Conservation (phyloP, 164 flowering plant genomes). For the Brasenia schreberi region DNA sequence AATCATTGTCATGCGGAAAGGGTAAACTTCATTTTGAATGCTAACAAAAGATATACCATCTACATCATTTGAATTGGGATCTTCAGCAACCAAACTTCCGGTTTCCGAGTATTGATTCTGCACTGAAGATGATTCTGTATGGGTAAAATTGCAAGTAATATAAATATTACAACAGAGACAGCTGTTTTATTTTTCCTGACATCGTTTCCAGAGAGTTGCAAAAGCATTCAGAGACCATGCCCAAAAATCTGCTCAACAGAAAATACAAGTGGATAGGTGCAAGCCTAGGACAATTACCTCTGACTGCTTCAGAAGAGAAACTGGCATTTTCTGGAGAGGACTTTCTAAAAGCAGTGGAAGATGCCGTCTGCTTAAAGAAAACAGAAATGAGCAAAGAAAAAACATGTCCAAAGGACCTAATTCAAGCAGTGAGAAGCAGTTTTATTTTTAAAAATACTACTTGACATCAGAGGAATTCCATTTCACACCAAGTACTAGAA, state of each 20-base stretch:
- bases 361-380: constrained; percentile 22
- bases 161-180: no score
- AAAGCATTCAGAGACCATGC: no score
- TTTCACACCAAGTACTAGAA: neutral
- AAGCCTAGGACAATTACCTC: constrained; percentile 17
- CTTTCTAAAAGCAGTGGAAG: constrained; percentile 21
- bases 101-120: constrained; percentile 33
- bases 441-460: neutral
- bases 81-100: constrained; percentile 34
- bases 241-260: neutral
- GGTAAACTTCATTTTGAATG: neutral
- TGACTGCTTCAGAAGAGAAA: constrained; percentile 13
- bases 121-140: constrained; percentile 30
- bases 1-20: neutral
- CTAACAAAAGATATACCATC: constrained; percentile 28
- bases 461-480: neutral
- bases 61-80: constrained; percentile 21
- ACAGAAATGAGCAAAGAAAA: neutral
- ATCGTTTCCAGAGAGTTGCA: no score
- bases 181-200: no score
- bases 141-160: constrained; percentile 21
- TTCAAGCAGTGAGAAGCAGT: no score
- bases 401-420: no score
- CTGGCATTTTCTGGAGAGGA: constrained; percentile 16
- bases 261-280: neutral